A percentile compares a stretch with the other conserved stretches of the same genome.
phyloP scores from a whole-genome alignment of 352 stramenopile genomes.

The Phytophthora kernoviae region DNA sequence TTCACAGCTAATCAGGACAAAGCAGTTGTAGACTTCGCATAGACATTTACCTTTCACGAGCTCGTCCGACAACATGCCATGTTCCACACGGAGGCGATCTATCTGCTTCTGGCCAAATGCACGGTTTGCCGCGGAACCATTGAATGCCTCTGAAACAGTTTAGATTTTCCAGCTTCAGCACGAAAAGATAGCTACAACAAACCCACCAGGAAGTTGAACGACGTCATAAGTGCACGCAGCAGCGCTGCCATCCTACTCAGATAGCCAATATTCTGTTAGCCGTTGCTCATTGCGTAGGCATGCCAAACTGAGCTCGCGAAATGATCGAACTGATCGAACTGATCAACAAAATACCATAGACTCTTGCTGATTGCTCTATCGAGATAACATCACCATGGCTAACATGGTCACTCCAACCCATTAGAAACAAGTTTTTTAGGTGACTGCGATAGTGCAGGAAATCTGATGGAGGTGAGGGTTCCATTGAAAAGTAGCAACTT shows the following conservation, averaged over 20 bases:
- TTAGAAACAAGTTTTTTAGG: constrained; percentile 44
- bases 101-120: constrained; percentile 40
- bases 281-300: constrained; percentile 35
- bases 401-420: constrained; percentile 41
- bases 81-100: constrained; percentile 32
- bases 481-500: too few species aligned
- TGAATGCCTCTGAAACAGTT: constrained; percentile 49
- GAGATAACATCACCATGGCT: constrained; percentile 24
- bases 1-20: constrained; percentile 40
- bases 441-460: constrained; percentile 32
- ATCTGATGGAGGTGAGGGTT: too few species aligned
- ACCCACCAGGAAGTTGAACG: constrained; percentile 29
- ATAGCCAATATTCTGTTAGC: constrained; percentile 47
- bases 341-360: constrained; percentile 40
- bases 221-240: constrained; percentile 41
- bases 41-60: constrained; percentile 32
- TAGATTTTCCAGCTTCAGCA: constrained; percentile 41
- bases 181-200: constrained; percentile 43
- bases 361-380: constrained; percentile 30
- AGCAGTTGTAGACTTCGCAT: constrained; percentile 33
- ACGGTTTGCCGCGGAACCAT: constrained; percentile 37
- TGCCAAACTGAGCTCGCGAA: constrained; percentile 41
- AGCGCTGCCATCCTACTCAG: constrained; percentile 45
- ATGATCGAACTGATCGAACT: constrained; percentile 41
- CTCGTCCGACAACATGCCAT: constrained; percentile 43